Conservation (phyloP, 805 yeast genomes). For the Candida loeiensis region DNA sequence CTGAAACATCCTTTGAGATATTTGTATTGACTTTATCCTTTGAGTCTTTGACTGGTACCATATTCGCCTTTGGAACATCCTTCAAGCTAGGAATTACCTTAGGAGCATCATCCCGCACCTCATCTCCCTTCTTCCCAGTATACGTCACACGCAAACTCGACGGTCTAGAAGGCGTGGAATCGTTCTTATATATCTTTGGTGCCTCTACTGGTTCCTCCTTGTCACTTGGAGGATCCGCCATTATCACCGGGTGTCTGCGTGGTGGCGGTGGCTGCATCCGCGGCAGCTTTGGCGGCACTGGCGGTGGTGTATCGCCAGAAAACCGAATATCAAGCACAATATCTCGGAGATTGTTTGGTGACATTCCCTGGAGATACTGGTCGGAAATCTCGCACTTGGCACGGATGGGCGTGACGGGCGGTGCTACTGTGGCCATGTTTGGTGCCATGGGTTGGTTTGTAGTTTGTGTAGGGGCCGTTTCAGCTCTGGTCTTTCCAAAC, state of each 20-base stretch:
- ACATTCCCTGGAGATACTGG: slow-evolving; percentile 1
- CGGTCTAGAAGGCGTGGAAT: not conserved
- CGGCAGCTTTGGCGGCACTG: slow-evolving; percentile 7
- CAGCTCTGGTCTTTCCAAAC: too few species aligned
- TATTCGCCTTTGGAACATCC: too few species aligned
- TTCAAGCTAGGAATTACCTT: too few species aligned
- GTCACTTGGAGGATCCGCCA: not conserved
- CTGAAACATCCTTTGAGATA: too few species aligned
- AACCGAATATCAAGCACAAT: slow-evolving; percentile 3
- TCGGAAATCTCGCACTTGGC: slow-evolving; percentile 2
- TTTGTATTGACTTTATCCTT: too few species aligned
- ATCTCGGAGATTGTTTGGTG: not conserved
- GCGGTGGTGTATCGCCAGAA: slow-evolving; percentile 4
- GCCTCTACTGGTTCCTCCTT: not conserved
- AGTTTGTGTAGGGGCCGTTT: too few species aligned
- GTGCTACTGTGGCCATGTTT: not conserved
- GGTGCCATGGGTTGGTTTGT: too few species aligned
- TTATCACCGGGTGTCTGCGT: not conserved
- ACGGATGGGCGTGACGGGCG: not conserved
- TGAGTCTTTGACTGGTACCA: too few species aligned
- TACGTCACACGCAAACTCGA: not conserved
- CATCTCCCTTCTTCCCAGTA: not conserved
- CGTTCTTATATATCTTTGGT: not conserved
- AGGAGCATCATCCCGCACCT: too few species aligned
- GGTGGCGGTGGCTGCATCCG: not conserved